Conservation (phyloP, 148 eudicot genomes). For the Silene latifolia region DNA sequence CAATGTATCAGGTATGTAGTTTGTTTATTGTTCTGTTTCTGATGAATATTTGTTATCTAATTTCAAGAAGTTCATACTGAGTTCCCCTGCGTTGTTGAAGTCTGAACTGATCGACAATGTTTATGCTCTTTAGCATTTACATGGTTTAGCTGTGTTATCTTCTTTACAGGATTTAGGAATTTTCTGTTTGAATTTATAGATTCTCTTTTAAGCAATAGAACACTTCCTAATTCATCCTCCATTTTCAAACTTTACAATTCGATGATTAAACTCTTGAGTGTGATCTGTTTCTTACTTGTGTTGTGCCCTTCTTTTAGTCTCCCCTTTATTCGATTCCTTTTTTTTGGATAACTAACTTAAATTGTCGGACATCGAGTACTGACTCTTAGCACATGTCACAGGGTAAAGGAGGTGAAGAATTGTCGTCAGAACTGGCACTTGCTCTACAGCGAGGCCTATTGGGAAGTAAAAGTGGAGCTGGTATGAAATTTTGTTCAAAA, state of each 20-base stretch:
- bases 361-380: not conserved
- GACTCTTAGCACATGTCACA: slow-evolving; percentile 22
- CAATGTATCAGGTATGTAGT: slow-evolving; percentile 62
- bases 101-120: not conserved
- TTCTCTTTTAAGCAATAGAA: not conserved
- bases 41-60: not conserved
- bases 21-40: slow-evolving; percentile 1
- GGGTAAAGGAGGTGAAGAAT: slow-evolving; percentile 98
- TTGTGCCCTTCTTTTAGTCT: not conserved
- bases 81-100: not conserved
- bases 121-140: not conserved
- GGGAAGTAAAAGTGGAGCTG: slow-evolving; percentile 45
- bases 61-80: not conserved
- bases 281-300: not conserved
- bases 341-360: not conserved
- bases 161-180: not conserved
- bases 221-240: not conserved
- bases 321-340: not conserved
- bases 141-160: not conserved
- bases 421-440: slow-evolving; percentile 67
- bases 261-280: not conserved
- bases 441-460: slow-evolving; percentile 75
- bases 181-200: not conserved
- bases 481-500: slow-evolving; percentile 3
- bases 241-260: not conserved